Base-by-base conservation (phyloP, 2,329 filamentous ascomycete species). In the Aaosphaeria pasadenensis region DNA sequence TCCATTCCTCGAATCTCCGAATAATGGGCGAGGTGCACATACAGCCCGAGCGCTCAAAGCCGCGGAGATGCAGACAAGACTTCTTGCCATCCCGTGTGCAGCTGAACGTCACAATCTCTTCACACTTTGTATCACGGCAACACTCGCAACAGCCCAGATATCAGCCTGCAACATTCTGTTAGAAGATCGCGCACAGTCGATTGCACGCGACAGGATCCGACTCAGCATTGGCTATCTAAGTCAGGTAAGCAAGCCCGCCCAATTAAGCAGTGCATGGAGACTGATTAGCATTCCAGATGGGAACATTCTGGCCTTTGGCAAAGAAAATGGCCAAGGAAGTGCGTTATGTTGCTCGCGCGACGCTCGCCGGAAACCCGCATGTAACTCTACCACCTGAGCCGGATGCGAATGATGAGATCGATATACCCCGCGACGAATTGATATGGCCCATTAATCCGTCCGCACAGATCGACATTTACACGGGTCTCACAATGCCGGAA, bases 21-120 rank as follows among this genome's bases (percentile, higher is more conserved):
- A 50, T 39, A 39, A 56, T 56, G 46, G 71, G 58, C 62, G 75
- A 30, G 74, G 75, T 45, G 69, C 74, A 7, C 89, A 95, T 70
- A 90, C 89, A 5, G 83, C 83, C 50, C 90, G 94, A 70, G 88
- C 88, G 5, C 82, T 95, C 49, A 81, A 84, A 45, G 88, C 89
- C 0, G 88, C 89, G 1, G 86, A 85, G 55, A 84, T 87, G 42
- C 85, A 95, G 53, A 88, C 87, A 48, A 82, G 83, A 60, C 80
- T 91, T 58, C 81, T 90, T 35, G 85, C 87, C 1, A 82, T 95
- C 45, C 87, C 88, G 0, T 83, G 85, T 17, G 80, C 83, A 0
- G 74, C 91, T 5, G 79, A 86, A 13, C 83, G 81, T n/a, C 89
- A 95, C 70, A 90, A 59, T 24, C 47, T 63, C 24, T 63, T 69